phyloP scores from a whole-genome alignment of 768 basidiomycete species.

The Trametes elegans region DNA sequence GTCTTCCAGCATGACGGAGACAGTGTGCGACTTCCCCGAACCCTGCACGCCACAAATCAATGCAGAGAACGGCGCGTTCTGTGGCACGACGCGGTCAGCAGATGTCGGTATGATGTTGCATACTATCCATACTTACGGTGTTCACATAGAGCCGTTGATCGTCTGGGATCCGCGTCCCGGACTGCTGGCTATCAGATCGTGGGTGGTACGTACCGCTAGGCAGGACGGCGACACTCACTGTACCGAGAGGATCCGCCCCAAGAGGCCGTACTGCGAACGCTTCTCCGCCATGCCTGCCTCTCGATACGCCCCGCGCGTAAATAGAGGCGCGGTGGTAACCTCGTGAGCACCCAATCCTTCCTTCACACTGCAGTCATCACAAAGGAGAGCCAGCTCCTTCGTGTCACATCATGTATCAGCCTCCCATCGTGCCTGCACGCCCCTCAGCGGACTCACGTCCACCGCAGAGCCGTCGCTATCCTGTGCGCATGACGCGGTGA shows the following conservation, averaged over 20 bases:
- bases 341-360: conserved; percentile 17
- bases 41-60: conserved; percentile 76
- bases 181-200: conserved; percentile 20
- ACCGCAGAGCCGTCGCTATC: no score
- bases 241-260: conserved; percentile 37
- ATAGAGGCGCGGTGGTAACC: conserved; percentile 28
- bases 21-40: conserved; percentile 72
- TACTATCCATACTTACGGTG: conserved; percentile 46
- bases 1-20: conserved; percentile 65
- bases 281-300: conserved; percentile 23
- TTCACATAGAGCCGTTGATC: conserved; percentile 66
- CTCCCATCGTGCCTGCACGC: no score
- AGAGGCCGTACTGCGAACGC: conserved; percentile 59
- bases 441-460: no score
- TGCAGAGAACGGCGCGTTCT: conserved; percentile 76
- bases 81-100: background rate
- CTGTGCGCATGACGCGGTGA: no score
- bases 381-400: no score
- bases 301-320: conserved; percentile 31
- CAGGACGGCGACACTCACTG: background rate
- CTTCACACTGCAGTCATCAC: no score
- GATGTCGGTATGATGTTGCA: background rate
- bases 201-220: no score
- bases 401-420: no score
- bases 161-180: conserved; percentile 31